Evolutionary conservation across 176 grass and related monocot genomes (phyloP).

Genomic region (Hordeum marinum): DNA sequence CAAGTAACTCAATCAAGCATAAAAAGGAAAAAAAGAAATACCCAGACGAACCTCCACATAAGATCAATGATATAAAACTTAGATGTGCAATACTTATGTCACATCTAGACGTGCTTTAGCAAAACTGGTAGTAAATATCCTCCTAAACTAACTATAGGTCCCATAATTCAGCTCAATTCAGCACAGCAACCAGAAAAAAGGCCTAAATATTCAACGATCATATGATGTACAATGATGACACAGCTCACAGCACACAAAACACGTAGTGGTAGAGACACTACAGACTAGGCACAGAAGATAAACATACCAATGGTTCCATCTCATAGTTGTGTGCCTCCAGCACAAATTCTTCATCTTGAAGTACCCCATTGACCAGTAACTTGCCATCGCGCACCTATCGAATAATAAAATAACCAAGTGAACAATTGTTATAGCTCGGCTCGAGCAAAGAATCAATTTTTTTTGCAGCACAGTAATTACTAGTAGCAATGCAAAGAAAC

Average conservation of each 20-base stretch:
- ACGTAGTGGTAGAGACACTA: neutral
- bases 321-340: constrained; percentile 81
- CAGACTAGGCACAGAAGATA: neutral
- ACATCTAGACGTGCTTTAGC: no score
- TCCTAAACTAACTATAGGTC: neutral
- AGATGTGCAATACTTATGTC: no score
- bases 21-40: no score
- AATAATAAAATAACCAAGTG: constrained; percentile 7
- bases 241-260: neutral
- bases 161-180: neutral
- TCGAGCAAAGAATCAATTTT: neutral
- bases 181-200: neutral
- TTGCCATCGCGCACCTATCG: constrained; percentile 82
- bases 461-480: neutral
- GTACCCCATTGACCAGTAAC: constrained; percentile 64
- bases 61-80: no score
- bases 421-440: neutral
- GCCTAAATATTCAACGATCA: neutral
- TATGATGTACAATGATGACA: neutral
- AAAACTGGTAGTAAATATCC: neutral
- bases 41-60: no score
- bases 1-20: no score
- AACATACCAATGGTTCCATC: constrained; percentile 65
- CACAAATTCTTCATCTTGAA: constrained; percentile 81
- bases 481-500: neutral